Percentiles rank a stretch among this genome's conserved stretches.
phyloP scores from a whole-genome alignment of 768 basidiomycete genomes.

The Tephrocybe sp. region DNA sequence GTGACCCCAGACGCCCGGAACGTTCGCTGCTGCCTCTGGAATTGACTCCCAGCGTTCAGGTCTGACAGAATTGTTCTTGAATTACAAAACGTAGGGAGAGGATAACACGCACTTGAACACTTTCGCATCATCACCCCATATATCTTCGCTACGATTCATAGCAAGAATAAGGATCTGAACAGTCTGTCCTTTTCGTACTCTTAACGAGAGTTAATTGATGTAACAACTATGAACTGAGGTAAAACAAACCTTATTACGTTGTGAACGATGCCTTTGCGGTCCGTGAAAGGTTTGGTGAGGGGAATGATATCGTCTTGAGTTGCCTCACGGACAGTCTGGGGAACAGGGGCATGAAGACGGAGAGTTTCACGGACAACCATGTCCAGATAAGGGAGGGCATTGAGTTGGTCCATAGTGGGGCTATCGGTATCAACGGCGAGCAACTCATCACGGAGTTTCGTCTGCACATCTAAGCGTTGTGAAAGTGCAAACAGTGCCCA shows the following conservation, averaged over 20 bases:
- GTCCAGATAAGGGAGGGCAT: constrained; percentile 68
- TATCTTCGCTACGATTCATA: constrained; percentile 46
- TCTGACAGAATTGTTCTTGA: constrained; percentile 33
- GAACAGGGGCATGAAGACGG: constrained; percentile 53
- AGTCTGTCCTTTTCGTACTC: constrained; percentile 41
- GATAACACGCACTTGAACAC: constrained; percentile 49
- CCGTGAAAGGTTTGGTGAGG: constrained; percentile 41
- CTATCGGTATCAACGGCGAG: constrained; percentile 46
- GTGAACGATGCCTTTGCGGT: constrained; percentile 36
- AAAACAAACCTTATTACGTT: constrained; percentile 35
- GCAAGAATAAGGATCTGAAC: constrained; percentile 48
- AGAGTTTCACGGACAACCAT: constrained; percentile 58
- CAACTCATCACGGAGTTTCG: constrained; percentile 57
- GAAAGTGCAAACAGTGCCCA: constrained; percentile 63
- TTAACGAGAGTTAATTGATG: neutral
- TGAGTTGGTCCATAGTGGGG: constrained; percentile 69
- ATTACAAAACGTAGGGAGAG: neutral
- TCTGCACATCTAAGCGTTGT: constrained; percentile 44
- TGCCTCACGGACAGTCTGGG: constrained; percentile 38
- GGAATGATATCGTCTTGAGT: constrained; percentile 52
- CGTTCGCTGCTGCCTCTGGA: constrained; percentile 37
- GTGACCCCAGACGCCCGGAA: constrained; percentile 64
- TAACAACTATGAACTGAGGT: neutral
- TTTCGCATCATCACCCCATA: constrained; percentile 65
- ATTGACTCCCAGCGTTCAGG: constrained; percentile 61